Conservation (phyloP, 495 filamentous ascomycete genomes). For the Oidiodendron maius region DNA sequence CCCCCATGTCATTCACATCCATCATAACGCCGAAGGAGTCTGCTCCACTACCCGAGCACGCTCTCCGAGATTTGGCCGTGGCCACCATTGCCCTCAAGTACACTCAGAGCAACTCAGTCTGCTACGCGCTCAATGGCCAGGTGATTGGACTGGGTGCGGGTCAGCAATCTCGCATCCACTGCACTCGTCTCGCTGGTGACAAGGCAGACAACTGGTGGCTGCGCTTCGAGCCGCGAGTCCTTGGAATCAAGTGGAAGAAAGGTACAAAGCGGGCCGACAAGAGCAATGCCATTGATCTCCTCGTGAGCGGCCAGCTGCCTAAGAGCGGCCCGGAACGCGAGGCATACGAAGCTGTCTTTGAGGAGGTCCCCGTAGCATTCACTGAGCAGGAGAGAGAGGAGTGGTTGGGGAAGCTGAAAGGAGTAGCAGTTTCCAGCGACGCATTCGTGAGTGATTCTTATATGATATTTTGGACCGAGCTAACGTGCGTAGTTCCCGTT, state of each 20-base stretch:
- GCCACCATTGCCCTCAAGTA: conserved; percentile 97
- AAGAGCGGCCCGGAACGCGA: conserved; percentile 74
- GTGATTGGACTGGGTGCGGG: conserved; percentile 91
- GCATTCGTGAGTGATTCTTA: conserved; percentile 70
- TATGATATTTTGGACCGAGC: background rate
- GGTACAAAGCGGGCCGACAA: conserved; percentile 94
- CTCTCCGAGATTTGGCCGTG: conserved; percentile 84
- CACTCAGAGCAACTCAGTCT: conserved; percentile 97
- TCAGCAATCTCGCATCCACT: conserved; percentile 96
- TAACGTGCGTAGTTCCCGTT: conserved; percentile 73
- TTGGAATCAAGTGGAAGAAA: conserved; percentile 92
- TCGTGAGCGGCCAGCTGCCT: conserved; percentile 84
- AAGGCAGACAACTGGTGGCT: conserved; percentile 99
- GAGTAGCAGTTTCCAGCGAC: conserved; percentile 85
- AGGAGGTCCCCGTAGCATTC: conserved; percentile 81
- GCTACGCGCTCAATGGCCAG: conserved; percentile 93
- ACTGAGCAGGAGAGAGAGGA: conserved; percentile 75
- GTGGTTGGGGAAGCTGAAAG: conserved; percentile 74
- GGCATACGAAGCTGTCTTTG: conserved; percentile 83
- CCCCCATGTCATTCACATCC: conserved; percentile 74
- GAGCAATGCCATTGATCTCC: conserved; percentile 93
- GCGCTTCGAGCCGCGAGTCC: conserved; percentile 83
- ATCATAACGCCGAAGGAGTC: conserved; percentile 81
- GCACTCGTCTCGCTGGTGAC: conserved; percentile 95
- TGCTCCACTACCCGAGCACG: conserved; percentile 65